Evolutionary conservation across 768 basidiomycete species (phyloP).

Genomic region (Trametes gibbosa): DNA sequence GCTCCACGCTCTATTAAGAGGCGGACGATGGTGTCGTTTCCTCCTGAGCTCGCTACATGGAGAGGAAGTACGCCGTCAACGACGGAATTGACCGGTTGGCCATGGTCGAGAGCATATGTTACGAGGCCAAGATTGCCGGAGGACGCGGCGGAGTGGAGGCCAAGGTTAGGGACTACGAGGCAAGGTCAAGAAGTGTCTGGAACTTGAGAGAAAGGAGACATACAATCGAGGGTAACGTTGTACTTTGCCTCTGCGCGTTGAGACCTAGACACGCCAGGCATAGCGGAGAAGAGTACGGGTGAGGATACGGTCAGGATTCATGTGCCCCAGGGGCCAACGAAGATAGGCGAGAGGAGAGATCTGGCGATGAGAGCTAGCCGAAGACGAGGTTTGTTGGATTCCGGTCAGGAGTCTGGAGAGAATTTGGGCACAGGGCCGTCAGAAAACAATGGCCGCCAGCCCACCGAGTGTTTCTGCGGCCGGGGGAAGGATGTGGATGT

Average conservation of each 20-base stretch:
- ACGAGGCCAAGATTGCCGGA: slow-evolving; percentile 91
- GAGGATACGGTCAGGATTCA: not conserved
- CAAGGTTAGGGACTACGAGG: slow-evolving; percentile 67
- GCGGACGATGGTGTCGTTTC: slow-evolving; percentile 83
- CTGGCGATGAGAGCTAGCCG: slow-evolving; percentile 13
- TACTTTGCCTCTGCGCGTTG: slow-evolving; percentile 46
- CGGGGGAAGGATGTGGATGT: not conserved
- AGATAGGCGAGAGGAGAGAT: slow-evolving; percentile 15
- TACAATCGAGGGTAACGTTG: slow-evolving; percentile 55
- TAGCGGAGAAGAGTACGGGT: slow-evolving; percentile 11
- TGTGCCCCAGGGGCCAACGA: not conserved
- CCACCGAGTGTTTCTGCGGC: not conserved
- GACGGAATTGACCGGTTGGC: slow-evolving; percentile 95
- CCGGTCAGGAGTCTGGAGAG: not conserved
- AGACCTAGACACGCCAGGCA: slow-evolving; percentile 37
- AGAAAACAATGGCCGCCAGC: not conserved
- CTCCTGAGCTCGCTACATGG: slow-evolving; percentile 91
- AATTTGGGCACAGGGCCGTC: not conserved
- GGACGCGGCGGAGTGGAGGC: slow-evolving; percentile 73
- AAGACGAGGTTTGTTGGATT: not conserved
- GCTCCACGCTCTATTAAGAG: slow-evolving; percentile 90
- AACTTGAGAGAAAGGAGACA: slow-evolving; percentile 17
- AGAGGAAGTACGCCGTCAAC: slow-evolving; percentile 96
- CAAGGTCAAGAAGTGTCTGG: not conserved
- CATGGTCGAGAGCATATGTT: slow-evolving; percentile 87